Conservation (phyloP, 495 filamentous ascomycete genomes). For the Chaetomium cochliodes region DNA sequence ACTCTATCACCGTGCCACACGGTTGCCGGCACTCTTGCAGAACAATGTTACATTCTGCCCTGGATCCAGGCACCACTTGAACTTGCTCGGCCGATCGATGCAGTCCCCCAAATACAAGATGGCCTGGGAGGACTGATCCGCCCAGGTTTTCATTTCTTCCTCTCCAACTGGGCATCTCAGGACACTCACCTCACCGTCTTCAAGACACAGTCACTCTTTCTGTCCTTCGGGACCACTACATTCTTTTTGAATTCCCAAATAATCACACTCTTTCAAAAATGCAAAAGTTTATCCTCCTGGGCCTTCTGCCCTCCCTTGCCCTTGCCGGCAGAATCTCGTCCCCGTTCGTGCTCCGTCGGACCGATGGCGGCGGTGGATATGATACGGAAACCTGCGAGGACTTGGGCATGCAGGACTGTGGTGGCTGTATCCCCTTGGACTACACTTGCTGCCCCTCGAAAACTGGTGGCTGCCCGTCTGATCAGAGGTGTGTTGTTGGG, state of each 20-base stretch:
- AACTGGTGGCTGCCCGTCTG: conserved; percentile 1
- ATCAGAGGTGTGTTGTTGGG: conserved; percentile 1
- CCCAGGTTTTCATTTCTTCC: not conserved
- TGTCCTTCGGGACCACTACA: conserved; percentile 25
- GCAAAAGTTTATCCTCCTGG: conserved; percentile 23
- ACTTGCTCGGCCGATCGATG: not conserved
- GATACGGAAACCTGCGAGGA: conserved; percentile 6
- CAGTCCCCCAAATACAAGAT: conserved; percentile 1
- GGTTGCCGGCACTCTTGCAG: not conserved
- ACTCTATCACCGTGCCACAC: not conserved
- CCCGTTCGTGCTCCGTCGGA: not conserved
- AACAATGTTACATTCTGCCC: not conserved
- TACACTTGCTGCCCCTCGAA: conserved; percentile 11
- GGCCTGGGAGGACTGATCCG: not conserved
- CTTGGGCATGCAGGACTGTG: conserved; percentile 10
- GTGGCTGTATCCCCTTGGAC: conserved; percentile 14
- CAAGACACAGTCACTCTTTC: conserved; percentile 16
- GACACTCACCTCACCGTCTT: conserved; percentile 10
- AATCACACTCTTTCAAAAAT: conserved; percentile 18
- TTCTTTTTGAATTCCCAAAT: conserved; percentile 10
- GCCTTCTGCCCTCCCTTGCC: conserved; percentile 22
- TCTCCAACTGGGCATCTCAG: conserved; percentile 10
- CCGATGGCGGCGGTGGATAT: not conserved
- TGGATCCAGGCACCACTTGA: not conserved
- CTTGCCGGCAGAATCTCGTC: conserved; percentile 10